Evolutionary conservation across 768 basidiomycete genomes (phyloP).

Genomic region (Suillus occidentalis): DNA sequence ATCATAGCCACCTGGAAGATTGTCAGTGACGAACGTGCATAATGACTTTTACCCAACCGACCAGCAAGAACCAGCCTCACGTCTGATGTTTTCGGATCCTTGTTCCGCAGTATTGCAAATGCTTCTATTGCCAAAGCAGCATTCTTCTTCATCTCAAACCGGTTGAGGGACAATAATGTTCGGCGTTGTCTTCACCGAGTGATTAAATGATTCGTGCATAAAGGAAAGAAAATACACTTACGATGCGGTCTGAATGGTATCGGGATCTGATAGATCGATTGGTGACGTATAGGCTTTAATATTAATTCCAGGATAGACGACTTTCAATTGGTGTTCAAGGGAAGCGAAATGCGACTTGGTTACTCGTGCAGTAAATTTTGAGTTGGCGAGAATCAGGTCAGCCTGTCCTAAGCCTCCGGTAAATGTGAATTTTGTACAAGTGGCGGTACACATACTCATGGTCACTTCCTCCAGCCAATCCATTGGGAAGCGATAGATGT

Average conservation of each 20-base stretch:
- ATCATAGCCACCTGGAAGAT: slow-evolving; percentile 79
- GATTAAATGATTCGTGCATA: not conserved
- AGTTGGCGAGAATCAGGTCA: slow-evolving; percentile 90
- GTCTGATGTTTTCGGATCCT: slow-evolving; percentile 23
- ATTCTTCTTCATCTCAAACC: slow-evolving; percentile 97
- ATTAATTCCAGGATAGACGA: slow-evolving; percentile 98
- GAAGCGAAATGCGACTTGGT: slow-evolving; percentile 75
- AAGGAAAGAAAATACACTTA: slow-evolving; percentile 32
- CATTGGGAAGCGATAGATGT: slow-evolving; percentile 83
- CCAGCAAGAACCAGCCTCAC: slow-evolving; percentile 82
- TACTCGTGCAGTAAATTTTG: slow-evolving; percentile 82
- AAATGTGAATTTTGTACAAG: slow-evolving; percentile 2
- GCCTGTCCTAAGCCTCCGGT: slow-evolving; percentile 62
- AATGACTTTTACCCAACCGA: slow-evolving; percentile 20
- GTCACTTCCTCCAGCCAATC: slow-evolving; percentile 89
- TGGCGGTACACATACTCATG: slow-evolving; percentile 57
- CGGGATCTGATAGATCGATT: slow-evolving; percentile 43
- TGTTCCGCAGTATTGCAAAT: slow-evolving; percentile 58
- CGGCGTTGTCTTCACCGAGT: slow-evolving; percentile 51
- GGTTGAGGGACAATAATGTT: slow-evolving; percentile 85
- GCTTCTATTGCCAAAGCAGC: slow-evolving; percentile 75
- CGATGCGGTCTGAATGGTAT: slow-evolving; percentile 58
- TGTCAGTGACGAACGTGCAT: slow-evolving; percentile 4
- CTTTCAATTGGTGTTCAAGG: slow-evolving; percentile 57
- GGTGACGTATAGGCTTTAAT: slow-evolving; percentile 62